Conservation (phyloP, 176 grass and related monocot species). For the Themeda triandra region DNA sequence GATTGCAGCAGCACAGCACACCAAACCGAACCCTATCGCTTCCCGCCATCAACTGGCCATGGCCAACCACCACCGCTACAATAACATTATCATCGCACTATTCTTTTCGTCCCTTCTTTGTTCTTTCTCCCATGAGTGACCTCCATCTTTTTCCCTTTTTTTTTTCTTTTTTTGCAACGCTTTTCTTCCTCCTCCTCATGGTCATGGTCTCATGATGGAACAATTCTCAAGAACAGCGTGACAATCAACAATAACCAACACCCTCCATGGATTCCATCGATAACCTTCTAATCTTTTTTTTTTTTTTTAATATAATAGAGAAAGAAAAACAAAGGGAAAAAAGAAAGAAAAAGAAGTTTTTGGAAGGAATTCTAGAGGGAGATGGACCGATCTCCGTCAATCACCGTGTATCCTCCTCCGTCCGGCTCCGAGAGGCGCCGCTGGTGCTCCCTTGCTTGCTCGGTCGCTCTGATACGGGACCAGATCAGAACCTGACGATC, state of each 20-base stretch:
- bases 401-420: background rate
- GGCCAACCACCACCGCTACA: slow-evolving; percentile 20
- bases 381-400: background rate
- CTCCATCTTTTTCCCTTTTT: background rate
- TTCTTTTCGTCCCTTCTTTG: background rate
- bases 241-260: background rate
- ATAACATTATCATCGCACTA: slow-evolving; percentile 35
- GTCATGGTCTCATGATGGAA: background rate
- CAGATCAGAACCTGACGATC: slow-evolving; percentile 76
- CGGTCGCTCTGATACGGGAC: no score
- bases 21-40: slow-evolving; percentile 32
- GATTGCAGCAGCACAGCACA: slow-evolving; percentile 29
- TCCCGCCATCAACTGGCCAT: background rate
- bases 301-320: background rate
- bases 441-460: background rate
- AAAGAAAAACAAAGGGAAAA: background rate
- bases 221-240: slow-evolving; percentile 23
- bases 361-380: background rate
- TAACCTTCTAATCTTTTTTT: slow-evolving; percentile 6
- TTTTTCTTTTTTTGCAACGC: no score
- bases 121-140: background rate
- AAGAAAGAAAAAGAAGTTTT: background rate
- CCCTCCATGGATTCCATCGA: background rate
- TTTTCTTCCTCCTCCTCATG: background rate
- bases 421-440: background rate